phyloP scores from a whole-genome alignment of 371 early-diverging fungal genomes.

The Mortierella polycephala region DNA sequence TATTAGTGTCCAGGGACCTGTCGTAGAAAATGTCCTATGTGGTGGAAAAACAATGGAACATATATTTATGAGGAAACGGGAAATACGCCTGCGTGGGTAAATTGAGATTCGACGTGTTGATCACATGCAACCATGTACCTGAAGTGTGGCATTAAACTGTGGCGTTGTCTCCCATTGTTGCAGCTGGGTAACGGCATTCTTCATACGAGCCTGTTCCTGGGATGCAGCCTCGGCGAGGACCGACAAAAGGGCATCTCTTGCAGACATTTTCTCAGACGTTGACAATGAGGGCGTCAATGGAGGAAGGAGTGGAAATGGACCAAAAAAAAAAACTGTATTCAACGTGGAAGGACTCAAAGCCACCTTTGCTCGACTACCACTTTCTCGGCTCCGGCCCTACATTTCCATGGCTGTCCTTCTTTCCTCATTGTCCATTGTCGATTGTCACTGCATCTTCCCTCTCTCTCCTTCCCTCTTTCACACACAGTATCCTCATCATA shows the following conservation, averaged over 20 bases:
- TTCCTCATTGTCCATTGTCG: background rate
- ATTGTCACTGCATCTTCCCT: background rate
- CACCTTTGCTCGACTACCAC: background rate
- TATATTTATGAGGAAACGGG: background rate
- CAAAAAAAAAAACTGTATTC: background rate
- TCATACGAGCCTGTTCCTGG: slow-evolving; percentile 71
- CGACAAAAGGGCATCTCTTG: slow-evolving; percentile 64
- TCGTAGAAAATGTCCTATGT: slow-evolving; percentile 83
- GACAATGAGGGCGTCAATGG: slow-evolving; percentile 2
- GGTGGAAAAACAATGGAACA: background rate
- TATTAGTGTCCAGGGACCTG: slow-evolving; percentile 63
- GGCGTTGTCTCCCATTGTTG: slow-evolving; percentile 81
- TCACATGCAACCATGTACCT: slow-evolving; percentile 57
- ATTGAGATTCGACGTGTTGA: background rate
- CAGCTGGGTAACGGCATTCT: slow-evolving; percentile 76
- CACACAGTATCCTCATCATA: background rate
- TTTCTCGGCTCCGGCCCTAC: background rate
- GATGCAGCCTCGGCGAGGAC: slow-evolving; percentile 76
- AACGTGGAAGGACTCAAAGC: background rate
- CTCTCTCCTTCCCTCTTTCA: background rate
- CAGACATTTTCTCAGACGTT: slow-evolving; percentile 55
- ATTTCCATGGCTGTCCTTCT: background rate
- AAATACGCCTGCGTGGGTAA: background rate
- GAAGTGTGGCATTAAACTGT: slow-evolving; percentile 78
- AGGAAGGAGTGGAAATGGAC: background rate